Percentiles rank a stretch among this genome's conserved stretches.
These are phyloP conservation scores for Noccaea bulbosa DNA, from an alignment of 345 rosid species.

Conservation along the genomic window DNA sequence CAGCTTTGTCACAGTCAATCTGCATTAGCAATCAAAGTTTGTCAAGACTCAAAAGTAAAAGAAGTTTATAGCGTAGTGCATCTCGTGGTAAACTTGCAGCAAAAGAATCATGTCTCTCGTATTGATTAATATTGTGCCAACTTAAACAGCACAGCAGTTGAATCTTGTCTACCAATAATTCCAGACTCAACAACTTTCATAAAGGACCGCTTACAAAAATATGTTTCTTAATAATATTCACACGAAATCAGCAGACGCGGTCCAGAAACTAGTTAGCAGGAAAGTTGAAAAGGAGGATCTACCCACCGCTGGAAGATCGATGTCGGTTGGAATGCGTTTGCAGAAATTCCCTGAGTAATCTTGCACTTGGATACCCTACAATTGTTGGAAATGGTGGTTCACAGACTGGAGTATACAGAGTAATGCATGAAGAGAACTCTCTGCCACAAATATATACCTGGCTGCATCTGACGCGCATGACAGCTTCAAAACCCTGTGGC, in stretches of 20 bases:
- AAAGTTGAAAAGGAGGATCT: slow-evolving; percentile 24
- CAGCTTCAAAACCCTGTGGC: slow-evolving; percentile 99
- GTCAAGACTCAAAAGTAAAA: slow-evolving; percentile 33
- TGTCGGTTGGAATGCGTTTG: slow-evolving; percentile 60
- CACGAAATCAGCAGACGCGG: background rate
- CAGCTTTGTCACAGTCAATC: slow-evolving; percentile 96
- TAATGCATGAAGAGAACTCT: slow-evolving; percentile 20
- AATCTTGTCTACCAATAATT: slow-evolving; percentile 9
- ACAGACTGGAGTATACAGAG: slow-evolving; percentile 22
- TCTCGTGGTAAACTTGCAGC: slow-evolving; percentile 1
- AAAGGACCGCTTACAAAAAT: slow-evolving; percentile 6
- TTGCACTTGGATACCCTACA: slow-evolving; percentile 95
- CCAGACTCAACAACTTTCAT: background rate
- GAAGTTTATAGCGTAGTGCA: slow-evolving; percentile 20
- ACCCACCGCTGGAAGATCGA: slow-evolving; percentile 43
- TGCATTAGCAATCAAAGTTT: slow-evolving; percentile 51
- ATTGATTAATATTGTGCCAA: background rate
- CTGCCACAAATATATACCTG: slow-evolving; percentile 56
- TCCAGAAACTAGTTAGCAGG: slow-evolving; percentile 15
- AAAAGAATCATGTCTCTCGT: background rate
- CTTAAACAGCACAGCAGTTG: slow-evolving; percentile 11
- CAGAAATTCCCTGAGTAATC: slow-evolving; percentile 95
- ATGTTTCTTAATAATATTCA: slow-evolving; percentile 9
- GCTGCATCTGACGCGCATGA: slow-evolving; percentile 96
- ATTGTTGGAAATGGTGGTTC: slow-evolving; percentile 16